Evolutionary conservation across 805 yeast genomes (phyloP).

Genomic region (Candida parachauliodes): DNA sequence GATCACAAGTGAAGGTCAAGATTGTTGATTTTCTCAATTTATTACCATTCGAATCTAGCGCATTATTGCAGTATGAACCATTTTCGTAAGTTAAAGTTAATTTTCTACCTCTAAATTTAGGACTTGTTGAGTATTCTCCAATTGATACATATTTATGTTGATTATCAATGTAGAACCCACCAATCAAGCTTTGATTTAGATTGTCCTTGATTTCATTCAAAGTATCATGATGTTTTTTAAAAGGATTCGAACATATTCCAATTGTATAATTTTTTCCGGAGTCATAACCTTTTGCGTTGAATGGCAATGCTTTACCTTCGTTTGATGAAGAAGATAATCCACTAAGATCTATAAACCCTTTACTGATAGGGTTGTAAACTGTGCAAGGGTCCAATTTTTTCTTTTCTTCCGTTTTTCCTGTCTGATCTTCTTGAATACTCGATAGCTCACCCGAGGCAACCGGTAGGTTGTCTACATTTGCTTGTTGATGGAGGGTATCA

Average conservation of each 20-base stretch:
- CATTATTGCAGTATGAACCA: conserved; percentile 56
- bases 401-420: conserved; percentile 10
- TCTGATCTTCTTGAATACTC: not conserved
- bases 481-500: not conserved
- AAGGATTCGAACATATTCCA: conserved; percentile 46
- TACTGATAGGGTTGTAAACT: conserved; percentile 33
- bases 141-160: conserved; percentile 33
- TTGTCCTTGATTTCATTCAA: conserved; percentile 36
- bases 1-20: conserved; percentile 73
- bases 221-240: conserved; percentile 40
- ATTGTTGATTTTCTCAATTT: conserved; percentile 58
- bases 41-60: conserved; percentile 40
- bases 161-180: conserved; percentile 45
- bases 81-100: conserved; percentile 64
- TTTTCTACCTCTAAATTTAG: conserved; percentile 69
- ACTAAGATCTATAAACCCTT: conserved; percentile 51
- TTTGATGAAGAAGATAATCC: conserved; percentile 46
- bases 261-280: conserved; percentile 63
- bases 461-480: too few relatives aligned
- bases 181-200: conserved; percentile 35
- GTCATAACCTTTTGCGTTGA: conserved; percentile 71
- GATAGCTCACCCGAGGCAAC: too few relatives aligned
- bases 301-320: conserved; percentile 46
- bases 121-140: conserved; percentile 59
- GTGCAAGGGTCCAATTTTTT: conserved; percentile 34